These are phyloP conservation scores for Geotrichum candidum DNA, from an alignment of 1,139 yeast species.

Conservation along the genomic window DNA sequence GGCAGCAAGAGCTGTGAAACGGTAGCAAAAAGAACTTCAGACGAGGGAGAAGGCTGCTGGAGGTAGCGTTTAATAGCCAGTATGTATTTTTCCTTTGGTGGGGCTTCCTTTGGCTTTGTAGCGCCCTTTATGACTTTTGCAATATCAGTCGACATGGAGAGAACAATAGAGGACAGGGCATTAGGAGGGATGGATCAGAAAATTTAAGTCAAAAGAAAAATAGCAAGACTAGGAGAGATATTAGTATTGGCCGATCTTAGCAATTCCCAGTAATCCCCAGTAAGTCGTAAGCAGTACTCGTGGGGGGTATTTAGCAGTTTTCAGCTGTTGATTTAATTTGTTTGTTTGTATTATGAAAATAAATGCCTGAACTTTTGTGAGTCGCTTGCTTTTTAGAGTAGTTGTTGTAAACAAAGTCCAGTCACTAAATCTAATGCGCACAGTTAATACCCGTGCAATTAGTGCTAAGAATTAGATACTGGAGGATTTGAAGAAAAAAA, in stretches of 20 bases:
- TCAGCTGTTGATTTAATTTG: background rate
- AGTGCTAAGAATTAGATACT: too few relatives aligned
- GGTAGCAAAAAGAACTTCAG: conserved; percentile 18
- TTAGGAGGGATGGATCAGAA: background rate
- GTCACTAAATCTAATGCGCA: too few relatives aligned
- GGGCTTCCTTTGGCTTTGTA: conserved; percentile 23
- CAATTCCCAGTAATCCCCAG: background rate
- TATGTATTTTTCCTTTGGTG: conserved; percentile 23
- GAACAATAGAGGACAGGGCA: background rate
- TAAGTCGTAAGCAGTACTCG: too few relatives aligned
- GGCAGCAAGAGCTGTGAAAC: conserved; percentile 18
- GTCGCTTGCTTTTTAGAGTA: too few relatives aligned
- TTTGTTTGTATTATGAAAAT: too few relatives aligned
- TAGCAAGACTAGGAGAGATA: background rate
- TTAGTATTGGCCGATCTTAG: background rate
- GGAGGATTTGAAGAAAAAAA: too few relatives aligned
- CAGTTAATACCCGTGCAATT: too few relatives aligned
- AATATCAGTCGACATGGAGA: conserved; percentile 11
- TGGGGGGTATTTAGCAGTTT: background rate
- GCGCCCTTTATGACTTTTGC: conserved; percentile 21
- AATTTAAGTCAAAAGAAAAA: too few relatives aligned
- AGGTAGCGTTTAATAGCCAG: conserved; percentile 19
- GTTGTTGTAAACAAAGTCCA: too few relatives aligned
- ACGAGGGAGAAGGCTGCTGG: conserved; percentile 14
- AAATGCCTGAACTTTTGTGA: too few relatives aligned